Evolutionary conservation across 2,329 filamentous ascomycete species (phyloP).

Genomic region (Amauroascus verrucosus): DNA sequence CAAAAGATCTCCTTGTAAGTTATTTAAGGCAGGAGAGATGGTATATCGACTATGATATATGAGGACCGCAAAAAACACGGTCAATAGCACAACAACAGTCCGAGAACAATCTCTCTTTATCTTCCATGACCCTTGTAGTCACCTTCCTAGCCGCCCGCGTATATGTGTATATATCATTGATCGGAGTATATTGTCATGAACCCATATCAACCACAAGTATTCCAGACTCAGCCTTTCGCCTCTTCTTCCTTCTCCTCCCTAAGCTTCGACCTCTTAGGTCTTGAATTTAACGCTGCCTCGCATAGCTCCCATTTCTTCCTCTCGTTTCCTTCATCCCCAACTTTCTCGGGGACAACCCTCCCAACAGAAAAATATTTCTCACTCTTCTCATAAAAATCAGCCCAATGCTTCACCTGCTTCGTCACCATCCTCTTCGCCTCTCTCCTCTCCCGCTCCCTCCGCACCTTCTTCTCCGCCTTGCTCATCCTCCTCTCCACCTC

Average conservation of each 20-base stretch:
- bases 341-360: conserved; percentile 52
- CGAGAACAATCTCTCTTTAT: not conserved
- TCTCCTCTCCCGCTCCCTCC: conserved; percentile 53
- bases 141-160: not conserved
- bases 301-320: conserved; percentile 57
- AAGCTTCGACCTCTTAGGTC: conserved; percentile 43
- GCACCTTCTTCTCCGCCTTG: conserved; percentile 38
- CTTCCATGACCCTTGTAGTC: not conserved
- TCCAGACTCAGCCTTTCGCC: not conserved
- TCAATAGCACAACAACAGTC: not conserved
- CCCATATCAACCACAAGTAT: not conserved
- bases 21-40: not conserved
- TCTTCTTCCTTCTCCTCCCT: conserved; percentile 23
- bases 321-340: conserved; percentile 30
- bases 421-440: conserved; percentile 56
- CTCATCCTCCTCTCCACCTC: conserved; percentile 25
- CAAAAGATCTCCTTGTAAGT: not conserved
- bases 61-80: not conserved
- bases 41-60: not conserved
- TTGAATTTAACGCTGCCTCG: conserved; percentile 55
- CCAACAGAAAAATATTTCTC: conserved; percentile 76
- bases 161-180: not conserved
- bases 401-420: conserved; percentile 67
- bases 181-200: not conserved
- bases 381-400: conserved; percentile 67